Evolutionary conservation across 495 filamentous ascomycete genomes (phyloP), one percentile per base, ranked within the genome.

Genomic region (Jackrogersella multiformis): DNA sequence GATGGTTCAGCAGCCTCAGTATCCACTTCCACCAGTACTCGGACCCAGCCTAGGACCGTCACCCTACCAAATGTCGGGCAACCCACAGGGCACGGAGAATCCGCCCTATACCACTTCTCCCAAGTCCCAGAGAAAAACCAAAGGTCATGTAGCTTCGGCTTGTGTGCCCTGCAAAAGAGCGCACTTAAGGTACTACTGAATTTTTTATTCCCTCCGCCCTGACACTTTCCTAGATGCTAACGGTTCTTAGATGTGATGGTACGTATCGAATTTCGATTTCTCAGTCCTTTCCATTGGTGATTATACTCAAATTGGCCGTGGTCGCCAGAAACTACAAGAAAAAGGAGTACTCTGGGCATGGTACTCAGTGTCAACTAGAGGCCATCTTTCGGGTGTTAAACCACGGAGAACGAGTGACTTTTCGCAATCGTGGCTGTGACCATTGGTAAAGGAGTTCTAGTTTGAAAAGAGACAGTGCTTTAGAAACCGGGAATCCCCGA

Each of bases 101-200:
- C 73, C 73, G 18, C 72, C 79, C 2, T 79, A 76, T 36, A 70
- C 75, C 5, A 70, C 75, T 4, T 82, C 82, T 39, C 80, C 83
- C n/a, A 92, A 89, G 66, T 81, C 89, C 5, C 91, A 92, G 13
- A 86, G 93, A 66, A 91, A 94, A 70, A 89, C 93, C 6, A 99
- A 98, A 73, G 92, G 92, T 10, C 95, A 99, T 80, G 95, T 99
- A 46, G 92, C 94, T 34, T 97, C 94, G 32, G 95, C 95, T 15
- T 99, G 95, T 75, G 90, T 97, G 57, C 96, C 97, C 72, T 99
- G 95, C 81, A 97, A 97, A 76, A 93, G 89, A 78, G 96, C 96
- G 61, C 95, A 99, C 85, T 81, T 99, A 62, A 79, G 84, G 84
- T 85, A 78, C 67, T 77, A 75, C 54, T 18, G 12, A 18, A 56